Base-by-base conservation (phyloP, 176 grass and related monocot species). In the Paspalum vaginatum region DNA sequence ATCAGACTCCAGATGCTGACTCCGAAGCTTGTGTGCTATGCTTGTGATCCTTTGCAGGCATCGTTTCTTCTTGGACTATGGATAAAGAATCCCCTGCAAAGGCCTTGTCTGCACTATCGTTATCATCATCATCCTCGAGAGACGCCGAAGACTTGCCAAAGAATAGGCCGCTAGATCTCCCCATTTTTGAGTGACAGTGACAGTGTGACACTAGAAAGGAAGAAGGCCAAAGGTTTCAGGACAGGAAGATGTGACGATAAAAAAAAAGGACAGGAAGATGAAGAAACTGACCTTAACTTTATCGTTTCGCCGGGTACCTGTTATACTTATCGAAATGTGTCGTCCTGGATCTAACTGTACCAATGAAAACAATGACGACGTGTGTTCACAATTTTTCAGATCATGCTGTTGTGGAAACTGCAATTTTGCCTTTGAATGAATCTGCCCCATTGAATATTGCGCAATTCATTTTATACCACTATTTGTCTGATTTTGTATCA, bases 101-200 rank as follows among this genome's bases (percentile, higher is more conserved):
- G 75, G 52, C 80, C 41, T 67, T 92, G 5, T 3, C 76, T 11
- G 70, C 78, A 1, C 53, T 91, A 39, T 85, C 52, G 0, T 16
- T 88, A 2, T 76, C 83, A 0, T 76, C 83, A 0, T 74, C 84
- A 27, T 89, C 87, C 1, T 88, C 60, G 40, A 70, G 11, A 11
- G 64, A 66, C 5, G 15, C 16, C 17, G 83, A 60, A 63, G 46
- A 43, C 13, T 0, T 12, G 48, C 72, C 17, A 39, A 79, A 74
- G 81, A 86, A 91, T 44, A 87, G 53, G 50, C 81, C 75, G 22
- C 22, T 53, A 69, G 86, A 98, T 89, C 86, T 98, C 40, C 95
- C 95, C 44, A 98, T 98, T 76, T 98, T 93, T 79, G 83, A 98
- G 78, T 98, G 89, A n/a, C n/a, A n/a, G n/a, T n/a, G n/a, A n/a